Evolutionary conservation across 1,284 basidiomycete species (phyloP).

Genomic region (Mycena citricolor): DNA sequence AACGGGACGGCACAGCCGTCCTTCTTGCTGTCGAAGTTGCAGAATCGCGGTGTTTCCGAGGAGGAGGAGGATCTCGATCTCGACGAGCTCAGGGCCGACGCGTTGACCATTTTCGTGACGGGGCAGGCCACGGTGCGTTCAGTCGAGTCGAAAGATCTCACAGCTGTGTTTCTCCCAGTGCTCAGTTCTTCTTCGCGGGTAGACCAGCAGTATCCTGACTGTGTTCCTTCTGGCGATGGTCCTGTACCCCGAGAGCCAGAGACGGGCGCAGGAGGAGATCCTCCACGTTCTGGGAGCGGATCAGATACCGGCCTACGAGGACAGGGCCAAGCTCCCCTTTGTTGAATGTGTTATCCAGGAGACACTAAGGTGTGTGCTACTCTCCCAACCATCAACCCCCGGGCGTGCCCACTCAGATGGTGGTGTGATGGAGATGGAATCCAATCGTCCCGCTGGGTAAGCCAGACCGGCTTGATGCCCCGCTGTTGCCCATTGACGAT

Average conservation of each 20-base stretch:
- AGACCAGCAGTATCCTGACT: slow-evolving; percentile 1
- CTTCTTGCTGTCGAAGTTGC: slow-evolving; percentile 2
- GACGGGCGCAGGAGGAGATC: slow-evolving; percentile 25
- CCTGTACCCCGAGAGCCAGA: slow-evolving; percentile 24
- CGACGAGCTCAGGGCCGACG: slow-evolving; percentile 8
- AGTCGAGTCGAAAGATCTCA: neutral
- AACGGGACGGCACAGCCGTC: slow-evolving; percentile 1
- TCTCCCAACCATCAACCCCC: no score
- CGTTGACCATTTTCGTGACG: slow-evolving; percentile 10
- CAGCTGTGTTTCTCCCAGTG: neutral
- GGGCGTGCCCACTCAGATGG: no score
- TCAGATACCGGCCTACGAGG: slow-evolving; percentile 24
- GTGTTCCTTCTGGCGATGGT: slow-evolving; percentile 33
- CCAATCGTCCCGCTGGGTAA: slow-evolving; percentile 2
- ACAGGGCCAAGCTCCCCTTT: slow-evolving; percentile 23
- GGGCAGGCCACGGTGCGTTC: neutral
- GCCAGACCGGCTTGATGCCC: neutral
- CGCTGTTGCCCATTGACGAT: neutral
- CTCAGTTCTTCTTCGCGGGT: no score
- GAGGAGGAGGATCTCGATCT: neutral
- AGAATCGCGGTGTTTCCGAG: neutral
- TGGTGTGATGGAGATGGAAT: no score
- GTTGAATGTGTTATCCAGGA: slow-evolving; percentile 24
- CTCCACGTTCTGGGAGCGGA: slow-evolving; percentile 24
- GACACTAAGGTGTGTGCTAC: slow-evolving; percentile 21